Base-by-base conservation (phyloP, 1,284 basidiomycete species). In the Microbotryomycetes sp. region DNA sequence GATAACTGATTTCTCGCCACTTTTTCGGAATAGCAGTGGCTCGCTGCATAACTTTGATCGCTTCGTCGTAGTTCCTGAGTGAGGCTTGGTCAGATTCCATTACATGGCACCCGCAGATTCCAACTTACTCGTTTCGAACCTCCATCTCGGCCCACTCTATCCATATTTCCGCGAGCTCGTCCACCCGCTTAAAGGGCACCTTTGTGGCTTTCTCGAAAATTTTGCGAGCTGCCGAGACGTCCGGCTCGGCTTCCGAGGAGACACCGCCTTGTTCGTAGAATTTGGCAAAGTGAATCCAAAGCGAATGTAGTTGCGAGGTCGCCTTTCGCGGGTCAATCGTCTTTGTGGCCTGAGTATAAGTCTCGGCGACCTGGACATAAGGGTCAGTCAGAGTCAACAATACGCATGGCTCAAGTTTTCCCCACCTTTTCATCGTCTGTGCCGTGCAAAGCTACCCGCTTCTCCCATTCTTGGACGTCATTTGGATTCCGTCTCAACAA, bases 91-190 rank as follows among this genome's bases (percentile, higher is more conserved):
- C 30, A 31, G 31, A 27, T 30, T 35, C 45, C 52, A 46, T 4
- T 23, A 15, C 24, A n/a, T 46, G 24, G 4, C 11, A 41, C 27
- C 11, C 52, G 27, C 24, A 13, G 27, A 46, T 45, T 24, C 2
- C 29, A 18, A 82, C 88, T 72, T 75, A 91, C 90, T 92, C 92
- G 53, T 94, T 88, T 41, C 96, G 83, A 52, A 98, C 81, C 75
- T 99, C 96, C 87, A 98, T 86, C 77, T 98, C 94, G 9, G 96
- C 86, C 94, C 94, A 98, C 75, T 97, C 92, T 74, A 91, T 96
- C 96, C 96, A 99, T 16, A 97, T 83, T 76, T 98, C 96, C 0
- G 96, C 96, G 30, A 99, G 81, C 73, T 99, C 96, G 74, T 99
- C 96, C 4, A 99, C 93, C n/a, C 84, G 80, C 75, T 87, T 90